Percentiles rank a stretch among this genome's conserved stretches.
Evolutionary conservation across 2,329 filamentous ascomycete genomes (phyloP).

Genomic region (Phaeosphaeriaceae sp.): DNA sequence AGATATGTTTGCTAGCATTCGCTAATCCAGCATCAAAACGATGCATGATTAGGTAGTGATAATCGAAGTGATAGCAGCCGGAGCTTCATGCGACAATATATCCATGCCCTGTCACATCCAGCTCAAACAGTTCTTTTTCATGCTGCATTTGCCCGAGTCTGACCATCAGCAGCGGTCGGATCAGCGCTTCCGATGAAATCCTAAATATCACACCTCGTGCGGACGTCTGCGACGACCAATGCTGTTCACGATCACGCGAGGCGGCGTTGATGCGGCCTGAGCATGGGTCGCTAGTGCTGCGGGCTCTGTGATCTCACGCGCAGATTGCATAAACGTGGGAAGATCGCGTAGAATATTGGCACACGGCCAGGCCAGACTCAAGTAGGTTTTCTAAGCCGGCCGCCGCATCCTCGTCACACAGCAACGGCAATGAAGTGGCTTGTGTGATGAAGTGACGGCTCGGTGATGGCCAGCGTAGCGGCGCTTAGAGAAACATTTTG

Average conservation of each 20-base stretch:
- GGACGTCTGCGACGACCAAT: constrained; percentile 14
- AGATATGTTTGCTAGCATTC: constrained; percentile 44
- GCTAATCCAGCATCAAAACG: constrained; percentile 39
- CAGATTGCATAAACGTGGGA: constrained; percentile 20
- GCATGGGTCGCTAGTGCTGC: constrained; percentile 10
- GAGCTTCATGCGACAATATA: not conserved
- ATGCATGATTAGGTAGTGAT: constrained; percentile 31
- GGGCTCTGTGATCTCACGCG: constrained; percentile 11
- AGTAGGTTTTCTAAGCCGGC: constrained; percentile 4
- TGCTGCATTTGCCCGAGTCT: not conserved
- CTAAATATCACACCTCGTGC: constrained; percentile 9
- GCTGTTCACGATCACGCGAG: constrained; percentile 10
- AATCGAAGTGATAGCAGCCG: constrained; percentile 9
- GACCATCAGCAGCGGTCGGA: not conserved
- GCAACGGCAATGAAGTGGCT: constrained; percentile 5
- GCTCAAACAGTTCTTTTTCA: not conserved
- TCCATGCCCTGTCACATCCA: constrained; percentile 1
- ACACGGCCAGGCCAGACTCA: constrained; percentile 13
- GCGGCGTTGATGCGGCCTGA: constrained; percentile 17
- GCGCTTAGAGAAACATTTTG: constrained; percentile 20
- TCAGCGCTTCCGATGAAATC: constrained; percentile 3
- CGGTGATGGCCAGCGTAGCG: constrained; percentile 12
- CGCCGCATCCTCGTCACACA: not conserved
- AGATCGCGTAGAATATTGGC: constrained; percentile 19
- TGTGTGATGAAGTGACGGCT: constrained; percentile 17